Evolutionary conservation across 2,329 filamentous ascomycete genomes (phyloP).

Genomic region (Diaporthe ilicicola): DNA sequence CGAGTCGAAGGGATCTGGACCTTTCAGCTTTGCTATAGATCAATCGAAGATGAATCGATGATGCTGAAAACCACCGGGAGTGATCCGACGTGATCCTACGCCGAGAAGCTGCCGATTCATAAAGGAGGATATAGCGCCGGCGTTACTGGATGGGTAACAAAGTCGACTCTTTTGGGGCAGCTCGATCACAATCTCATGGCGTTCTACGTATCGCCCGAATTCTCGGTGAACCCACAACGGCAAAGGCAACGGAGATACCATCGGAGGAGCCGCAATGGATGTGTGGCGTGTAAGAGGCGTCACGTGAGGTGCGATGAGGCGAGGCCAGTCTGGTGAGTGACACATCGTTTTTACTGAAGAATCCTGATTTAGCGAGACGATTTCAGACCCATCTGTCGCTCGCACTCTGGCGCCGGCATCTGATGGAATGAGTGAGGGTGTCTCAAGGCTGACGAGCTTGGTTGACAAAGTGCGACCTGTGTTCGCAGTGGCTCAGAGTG

Average conservation of each 20-base stretch:
- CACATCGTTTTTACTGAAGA: background rate
- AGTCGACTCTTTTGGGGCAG: too few species aligned
- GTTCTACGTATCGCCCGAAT: conserved; percentile 7
- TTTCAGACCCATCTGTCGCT: background rate
- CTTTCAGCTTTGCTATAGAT: background rate
- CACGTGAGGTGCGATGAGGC: conserved; percentile 57
- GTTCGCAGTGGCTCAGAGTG: conserved; percentile 55
- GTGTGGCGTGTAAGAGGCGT: conserved; percentile 48
- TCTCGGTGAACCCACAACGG: background rate
- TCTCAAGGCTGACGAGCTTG: background rate
- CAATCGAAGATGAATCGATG: background rate
- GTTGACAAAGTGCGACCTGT: conserved; percentile 51
- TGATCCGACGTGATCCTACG: background rate
- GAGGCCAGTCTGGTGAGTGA: conserved; percentile 54
- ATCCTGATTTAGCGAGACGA: background rate
- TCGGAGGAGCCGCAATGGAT: conserved; percentile 48
- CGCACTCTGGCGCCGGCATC: background rate
- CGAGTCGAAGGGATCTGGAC: background rate
- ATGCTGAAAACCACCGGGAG: background rate
- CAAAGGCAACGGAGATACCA: conserved; percentile 49
- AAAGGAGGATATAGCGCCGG: background rate
- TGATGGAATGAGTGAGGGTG: background rate
- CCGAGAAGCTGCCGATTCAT: background rate
- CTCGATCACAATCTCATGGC: background rate
- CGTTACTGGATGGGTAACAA: background rate